Evolutionary conservation across 129 eudicot species (phyloP), one percentile per base, ranked within the genome.

Genomic region (Dittrichia graveolens): DNA sequence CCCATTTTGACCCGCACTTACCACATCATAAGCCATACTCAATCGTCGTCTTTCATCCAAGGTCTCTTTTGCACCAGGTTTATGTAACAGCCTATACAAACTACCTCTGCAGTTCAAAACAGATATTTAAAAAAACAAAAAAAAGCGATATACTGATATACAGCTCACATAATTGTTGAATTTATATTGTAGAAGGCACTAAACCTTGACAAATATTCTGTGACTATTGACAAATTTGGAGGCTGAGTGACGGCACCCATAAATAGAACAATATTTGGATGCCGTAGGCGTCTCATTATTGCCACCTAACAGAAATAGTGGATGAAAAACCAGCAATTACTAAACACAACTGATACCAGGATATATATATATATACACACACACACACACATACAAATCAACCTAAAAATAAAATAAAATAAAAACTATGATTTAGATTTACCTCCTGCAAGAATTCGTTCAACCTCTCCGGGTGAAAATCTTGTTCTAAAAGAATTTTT

Each of bases 1-100:
- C 31, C 31, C 31, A 24, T 24, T 24, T 24, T 24, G 31, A 24
- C 31, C 31, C 31, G 60, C 48, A 37, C 74, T 54, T 82, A 87
- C 97, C 87, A 91, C 95, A 82, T 91, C 97, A 83, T 81, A 91
- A 50, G 97, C 97, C 97, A 91, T 91, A 83, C 84, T 85, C 65
- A 87, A 65, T 11, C 97, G 80, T 16, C 95, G 89, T 71, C 83
- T 79, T 77, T 91, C 95, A 79, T 91, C 97, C 77, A 91, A 65
- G 42, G 70, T 81, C 50, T 87, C 95, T 66, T 78, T 80, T 0
- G 95, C 95, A 41, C 87, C 94, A 81, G 91, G 74, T 76, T 75
- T 87, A 76, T 85, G 95, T 75, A 91, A 38, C 73, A 91, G 88
- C 77, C 89, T 87, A 65, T 81, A 91, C 57, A 91, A 81, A 76